Conservation (phyloP, 345 rosid genomes). For the Gossypium thurberi region DNA sequence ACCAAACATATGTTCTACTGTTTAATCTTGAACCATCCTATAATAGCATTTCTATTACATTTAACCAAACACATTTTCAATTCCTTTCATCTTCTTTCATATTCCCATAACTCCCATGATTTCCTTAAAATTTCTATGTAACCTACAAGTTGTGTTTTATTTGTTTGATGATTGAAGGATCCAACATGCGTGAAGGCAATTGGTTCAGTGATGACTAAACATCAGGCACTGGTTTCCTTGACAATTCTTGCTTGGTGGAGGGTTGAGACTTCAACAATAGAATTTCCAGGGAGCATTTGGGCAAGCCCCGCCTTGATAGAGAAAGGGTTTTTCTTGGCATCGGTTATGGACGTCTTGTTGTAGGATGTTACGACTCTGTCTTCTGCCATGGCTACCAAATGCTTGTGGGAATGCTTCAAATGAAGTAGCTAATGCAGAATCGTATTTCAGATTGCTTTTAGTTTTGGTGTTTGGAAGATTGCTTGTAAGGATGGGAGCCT, state of each 20-base stretch:
- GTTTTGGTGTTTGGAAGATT: not conserved
- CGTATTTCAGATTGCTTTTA: no score
- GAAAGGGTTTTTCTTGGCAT: slow-evolving; percentile 40
- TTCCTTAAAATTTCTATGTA: no score
- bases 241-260: slow-evolving; percentile 56
- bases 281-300: slow-evolving; percentile 63
- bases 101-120: no score
- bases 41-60: no score
- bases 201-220: slow-evolving; percentile 42
- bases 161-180: slow-evolving; percentile 40
- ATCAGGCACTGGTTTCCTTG: slow-evolving; percentile 55
- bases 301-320: slow-evolving; percentile 53
- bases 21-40: no score
- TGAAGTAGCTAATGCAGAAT: not conserved
- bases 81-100: no score
- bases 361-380: slow-evolving; percentile 41
- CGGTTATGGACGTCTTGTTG: slow-evolving; percentile 39
- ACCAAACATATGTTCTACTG: no score
- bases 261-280: slow-evolving; percentile 35
- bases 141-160: slow-evolving; percentile 26
- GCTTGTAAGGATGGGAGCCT: not conserved
- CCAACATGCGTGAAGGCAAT: slow-evolving; percentile 40
- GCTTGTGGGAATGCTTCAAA: slow-evolving; percentile 14
- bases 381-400: slow-evolving; percentile 25
- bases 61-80: no score